Evolutionary conservation across 352 stramenopile genomes (phyloP).

Genomic region (Globisporangium yorkense): DNA sequence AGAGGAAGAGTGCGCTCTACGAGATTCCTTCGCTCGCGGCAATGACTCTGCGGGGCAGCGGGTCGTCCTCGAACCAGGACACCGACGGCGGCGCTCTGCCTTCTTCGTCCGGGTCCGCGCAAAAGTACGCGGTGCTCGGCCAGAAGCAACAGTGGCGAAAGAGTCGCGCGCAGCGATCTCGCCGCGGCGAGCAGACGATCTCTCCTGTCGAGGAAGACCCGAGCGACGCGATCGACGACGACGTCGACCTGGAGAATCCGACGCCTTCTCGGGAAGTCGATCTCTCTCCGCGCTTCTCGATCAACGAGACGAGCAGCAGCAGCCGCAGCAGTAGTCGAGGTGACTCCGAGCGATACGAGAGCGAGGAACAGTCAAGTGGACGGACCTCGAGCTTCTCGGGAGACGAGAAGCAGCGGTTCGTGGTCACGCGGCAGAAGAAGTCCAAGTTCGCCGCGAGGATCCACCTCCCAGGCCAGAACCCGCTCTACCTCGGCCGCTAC

Average conservation of each 20-base stretch:
- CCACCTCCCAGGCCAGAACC: constrained; percentile 48
- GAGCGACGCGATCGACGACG: constrained; percentile 5
- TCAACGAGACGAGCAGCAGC: constrained; percentile 7
- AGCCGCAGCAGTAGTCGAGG: constrained; percentile 15
- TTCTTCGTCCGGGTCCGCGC: constrained; percentile 2
- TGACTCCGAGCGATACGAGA: constrained; percentile 12
- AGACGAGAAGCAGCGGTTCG: constrained; percentile 28
- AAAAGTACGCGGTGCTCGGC: constrained; percentile 45
- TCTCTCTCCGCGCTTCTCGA: constrained; percentile 2
- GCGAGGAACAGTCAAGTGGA: constrained; percentile 8
- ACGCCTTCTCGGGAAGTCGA: neutral
- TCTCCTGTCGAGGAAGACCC: constrained; percentile 27
- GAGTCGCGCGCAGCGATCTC: constrained; percentile 27
- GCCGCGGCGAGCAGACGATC: constrained; percentile 27
- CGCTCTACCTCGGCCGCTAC: constrained; percentile 63
- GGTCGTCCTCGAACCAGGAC: constrained; percentile 7
- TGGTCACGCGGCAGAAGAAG: constrained; percentile 53
- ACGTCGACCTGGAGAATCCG: constrained; percentile 12
- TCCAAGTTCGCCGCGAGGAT: constrained; percentile 55
- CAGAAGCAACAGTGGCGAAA: constrained; percentile 67
- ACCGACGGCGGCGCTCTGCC: neutral
- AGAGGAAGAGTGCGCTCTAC: constrained; percentile 11
- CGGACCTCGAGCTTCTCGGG: constrained; percentile 6
- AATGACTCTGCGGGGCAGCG: neutral
- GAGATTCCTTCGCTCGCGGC: constrained; percentile 4